Conservation (phyloP, 2,329 filamentous ascomycete genomes). For the Ophiostoma sp. region DNA sequence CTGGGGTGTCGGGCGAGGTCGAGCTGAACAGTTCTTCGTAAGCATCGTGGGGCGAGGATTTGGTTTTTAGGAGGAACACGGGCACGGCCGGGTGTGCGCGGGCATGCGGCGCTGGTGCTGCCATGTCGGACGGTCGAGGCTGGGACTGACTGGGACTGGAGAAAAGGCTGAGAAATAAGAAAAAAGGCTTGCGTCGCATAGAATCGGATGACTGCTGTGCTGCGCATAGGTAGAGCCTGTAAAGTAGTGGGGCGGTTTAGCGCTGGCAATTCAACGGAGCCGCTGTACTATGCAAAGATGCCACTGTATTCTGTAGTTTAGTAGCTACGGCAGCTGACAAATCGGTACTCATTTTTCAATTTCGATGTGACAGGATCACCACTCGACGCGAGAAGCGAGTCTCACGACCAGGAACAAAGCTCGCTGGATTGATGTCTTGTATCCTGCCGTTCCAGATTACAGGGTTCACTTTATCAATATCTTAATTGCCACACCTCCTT, state of each 20-base stretch:
- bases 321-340: background rate
- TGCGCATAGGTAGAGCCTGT: background rate
- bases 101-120: background rate
- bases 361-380: background rate
- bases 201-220: background rate
- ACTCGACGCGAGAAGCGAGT: background rate
- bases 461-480: background rate
- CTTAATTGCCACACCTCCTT: background rate
- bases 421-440: background rate
- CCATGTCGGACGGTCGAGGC: constrained; percentile 16
- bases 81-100: constrained; percentile 37
- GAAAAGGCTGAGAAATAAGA: background rate
- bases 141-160: background rate
- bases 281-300: too few species aligned
- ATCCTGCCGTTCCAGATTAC: background rate
- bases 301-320: too few species aligned
- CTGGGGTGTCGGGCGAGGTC: background rate
- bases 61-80: constrained; percentile 72
- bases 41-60: constrained; percentile 62
- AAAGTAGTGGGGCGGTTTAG: background rate
- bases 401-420: background rate
- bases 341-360: background rate
- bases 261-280: background rate
- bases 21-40: constrained; percentile 62
- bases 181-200: background rate